phyloP scores from a whole-genome alignment of 2,329 filamentous ascomycete genomes.

The Ascochyta koolunga region DNA sequence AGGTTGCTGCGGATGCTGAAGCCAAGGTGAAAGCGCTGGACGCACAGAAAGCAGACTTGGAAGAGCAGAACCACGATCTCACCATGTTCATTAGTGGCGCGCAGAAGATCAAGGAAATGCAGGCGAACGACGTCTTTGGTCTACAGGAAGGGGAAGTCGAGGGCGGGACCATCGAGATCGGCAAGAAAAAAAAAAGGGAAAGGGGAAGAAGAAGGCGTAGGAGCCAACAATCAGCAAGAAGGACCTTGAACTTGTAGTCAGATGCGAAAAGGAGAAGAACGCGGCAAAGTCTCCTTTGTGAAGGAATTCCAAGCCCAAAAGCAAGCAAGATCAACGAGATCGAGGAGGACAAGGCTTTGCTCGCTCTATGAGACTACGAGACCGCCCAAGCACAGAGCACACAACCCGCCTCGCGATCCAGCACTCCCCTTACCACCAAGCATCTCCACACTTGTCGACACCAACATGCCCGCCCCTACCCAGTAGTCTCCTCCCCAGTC shows the following conservation, averaged over 20 bases:
- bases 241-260: not conserved
- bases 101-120: constrained; percentile 77
- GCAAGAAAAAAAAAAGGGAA: constrained; percentile 34
- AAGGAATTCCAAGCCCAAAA: not conserved
- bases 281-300: not conserved
- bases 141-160: constrained; percentile 67
- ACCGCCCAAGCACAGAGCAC: not conserved
- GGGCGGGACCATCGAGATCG: constrained; percentile 42
- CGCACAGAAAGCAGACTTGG: constrained; percentile 71
- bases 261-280: not conserved
- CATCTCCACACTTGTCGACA: not conserved
- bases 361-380: not conserved
- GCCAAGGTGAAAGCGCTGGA: constrained; percentile 50
- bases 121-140: constrained; percentile 73
- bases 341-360: not conserved
- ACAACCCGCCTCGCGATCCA: not conserved
- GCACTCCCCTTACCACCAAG: not conserved
- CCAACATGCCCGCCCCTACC: not conserved
- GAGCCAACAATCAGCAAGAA: not conserved
- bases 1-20: constrained; percentile 63
- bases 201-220: constrained; percentile 30
- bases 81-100: constrained; percentile 85
- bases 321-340: not conserved
- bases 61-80: constrained; percentile 86
- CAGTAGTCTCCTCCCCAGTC: not conserved